Evolutionary conservation across 2,329 filamentous ascomycete genomes (phyloP), one percentile per base, ranked within the genome.

Genomic region (Huntiella savannae): DNA sequence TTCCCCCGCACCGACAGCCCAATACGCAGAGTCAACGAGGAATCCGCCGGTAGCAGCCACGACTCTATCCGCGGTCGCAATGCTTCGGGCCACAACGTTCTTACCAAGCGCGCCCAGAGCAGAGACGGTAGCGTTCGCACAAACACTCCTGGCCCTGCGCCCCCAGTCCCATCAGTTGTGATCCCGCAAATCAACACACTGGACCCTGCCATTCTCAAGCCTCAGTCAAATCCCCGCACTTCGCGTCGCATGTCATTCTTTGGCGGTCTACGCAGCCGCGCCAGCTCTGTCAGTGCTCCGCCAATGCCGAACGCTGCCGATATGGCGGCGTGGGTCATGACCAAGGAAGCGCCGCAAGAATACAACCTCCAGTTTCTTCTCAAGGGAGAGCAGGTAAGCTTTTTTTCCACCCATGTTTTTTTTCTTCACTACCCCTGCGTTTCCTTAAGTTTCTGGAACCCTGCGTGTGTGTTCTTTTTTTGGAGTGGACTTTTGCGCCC

Each of bases 351-450:
- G 43, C 61, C 60, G 38, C 63, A 64, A 10, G 73, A 78, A 45
- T 79, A 79, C 55, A 76, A 72, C 54, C 62, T 68, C 0, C 56
- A 62, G 5, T 65, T 66, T 32, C 58, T 79, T 45, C 56, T 63
- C 16, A 69, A 68, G 38, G 69, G 66, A 15, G 72, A 78, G 53
- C 75, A 70, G 62, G 71, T 74, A 55, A 52, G 55, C 49, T 43
- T 13, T 19, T 3, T 34, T 28, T 10, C 22, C 22, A 10, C 22
- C 22, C 22, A 28, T 28, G 8, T 47, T 16, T 39, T 37, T 53
- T 52, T 16, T 13, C 7, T 10, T n/a, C 10, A 12, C 12, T 3
- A 16, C 13, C 11, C 32, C 15, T 33, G 11, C 34, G 12, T n/a
- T 42, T 12, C 17, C 15, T 16, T 19, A 19, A 12, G 6, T 37